Conservation (phyloP, 768 basidiomycete genomes). For the Suillus hirtellus region DNA sequence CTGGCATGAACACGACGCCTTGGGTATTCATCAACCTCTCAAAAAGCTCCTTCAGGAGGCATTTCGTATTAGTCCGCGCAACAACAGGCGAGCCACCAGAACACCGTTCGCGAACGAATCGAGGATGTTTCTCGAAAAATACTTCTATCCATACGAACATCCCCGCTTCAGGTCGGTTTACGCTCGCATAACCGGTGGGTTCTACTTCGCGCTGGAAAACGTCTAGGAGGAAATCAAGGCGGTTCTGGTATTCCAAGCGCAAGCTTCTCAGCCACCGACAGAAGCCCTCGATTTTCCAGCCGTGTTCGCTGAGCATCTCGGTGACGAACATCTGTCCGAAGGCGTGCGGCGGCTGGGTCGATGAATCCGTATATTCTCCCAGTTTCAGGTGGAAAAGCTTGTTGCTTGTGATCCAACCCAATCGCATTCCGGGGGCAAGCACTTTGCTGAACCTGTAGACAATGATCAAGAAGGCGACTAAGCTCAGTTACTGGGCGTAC, state of each 20-base stretch:
- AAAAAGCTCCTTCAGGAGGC: constrained; percentile 43
- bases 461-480: constrained; percentile 5
- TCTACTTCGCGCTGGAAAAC: constrained; percentile 30
- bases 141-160: constrained; percentile 50
- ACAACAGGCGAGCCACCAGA: constrained; percentile 9
- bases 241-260: constrained; percentile 42
- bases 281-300: constrained; percentile 40
- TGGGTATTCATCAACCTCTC: constrained; percentile 29
- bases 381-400: constrained; percentile 37
- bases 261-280: constrained; percentile 40
- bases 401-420: constrained; percentile 42
- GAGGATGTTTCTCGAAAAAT: constrained; percentile 37
- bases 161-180: constrained; percentile 36
- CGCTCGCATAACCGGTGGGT: constrained; percentile 28
- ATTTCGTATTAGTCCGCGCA: constrained; percentile 34
- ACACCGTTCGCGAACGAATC: constrained; percentile 21
- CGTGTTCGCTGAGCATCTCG: constrained; percentile 35
- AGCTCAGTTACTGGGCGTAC: neutral
- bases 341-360: constrained; percentile 42
- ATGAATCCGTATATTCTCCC: constrained; percentile 36
- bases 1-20: constrained; percentile 43
- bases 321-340: constrained; percentile 42
- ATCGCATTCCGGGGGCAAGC: constrained; percentile 46
- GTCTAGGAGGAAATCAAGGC: constrained; percentile 42
- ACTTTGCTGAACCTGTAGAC: constrained; percentile 40